Base-by-base conservation (phyloP, 1,139 yeast genomes). In the Suhomyces choctaworum region DNA sequence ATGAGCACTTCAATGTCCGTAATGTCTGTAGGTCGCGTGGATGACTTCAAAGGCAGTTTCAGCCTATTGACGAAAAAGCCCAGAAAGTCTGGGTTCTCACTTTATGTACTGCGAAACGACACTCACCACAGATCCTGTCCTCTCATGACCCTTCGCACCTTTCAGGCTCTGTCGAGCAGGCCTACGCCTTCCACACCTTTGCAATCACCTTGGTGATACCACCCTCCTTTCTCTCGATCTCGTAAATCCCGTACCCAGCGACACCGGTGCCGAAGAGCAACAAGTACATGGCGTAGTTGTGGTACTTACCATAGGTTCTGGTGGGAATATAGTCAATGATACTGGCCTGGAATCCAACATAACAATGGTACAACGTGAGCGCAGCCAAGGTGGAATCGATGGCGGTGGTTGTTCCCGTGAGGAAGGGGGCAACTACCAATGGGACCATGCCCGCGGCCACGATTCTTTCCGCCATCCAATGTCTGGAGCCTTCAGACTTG, bases 321-420 rank as follows among this genome's bases (percentile, higher is more conserved):
- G 66, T 59, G 26, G 89, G 89, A 37, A 85, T 80, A 64, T 85
- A 85, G 62, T 85, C 95, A 40, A 78, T 78, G 48, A 85, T 83
- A 70, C 94, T 84, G 31, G 86, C 68, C 60, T 82, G 82, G 66
- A 83, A 76, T 21, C 92, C 94, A 48, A 80, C 76, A 57, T 74
- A 79, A 41, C 80, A 70, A 59, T 84, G 92, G 46, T 77, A 73
- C 49, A 83, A 64, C 41, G 82, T 55, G 16, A 78, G 60, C 13
- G 78, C 63, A 14, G 81, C 70, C 51, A 82, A 66, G 3, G 76
- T 47, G 9, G 87, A 66, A 58, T 84, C 94, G 9, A 78, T 51
- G 6, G 62, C 58, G 41, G 79, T 54, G 51, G 82, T 64, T 7
- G 64, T 51, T 20, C 86, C 82, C 9, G 81, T 66, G 32, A 79